Base-by-base conservation (phyloP, 140 eudicot genomes). In the Oenanthe javanica region DNA sequence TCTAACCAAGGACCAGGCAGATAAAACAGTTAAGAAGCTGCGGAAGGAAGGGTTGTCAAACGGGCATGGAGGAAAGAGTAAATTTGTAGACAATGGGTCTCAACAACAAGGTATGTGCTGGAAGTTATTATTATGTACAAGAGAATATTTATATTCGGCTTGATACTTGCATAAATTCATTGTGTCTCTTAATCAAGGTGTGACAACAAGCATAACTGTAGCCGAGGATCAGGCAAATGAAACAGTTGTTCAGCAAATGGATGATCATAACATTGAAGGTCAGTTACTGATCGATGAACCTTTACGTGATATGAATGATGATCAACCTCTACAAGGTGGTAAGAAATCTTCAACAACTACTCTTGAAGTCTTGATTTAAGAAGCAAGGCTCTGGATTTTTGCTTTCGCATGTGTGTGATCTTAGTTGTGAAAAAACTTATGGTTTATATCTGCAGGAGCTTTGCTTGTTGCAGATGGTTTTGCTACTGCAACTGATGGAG, bases 321-420 rank as follows among this genome's bases (percentile, higher is more conserved):
- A 80, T 9, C 75, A 77, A 80, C 85, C 90, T 63, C 77, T 84
- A 23, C 74, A 77, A 12, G 31, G 55, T 82, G 86, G 88, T 63
- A 57, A 66, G 47, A 55, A 55, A 23, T 66, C 79, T 42, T 38
- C 52, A 75, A 46, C 19, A 23, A n/a, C 31, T 46, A 46, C 54
- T 36, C 2, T 36, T 36, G 40, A 36, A 36, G 40, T 12, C 3
- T 21, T 47, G n/a, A 47, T n/a, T 15, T 6, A 27, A n/a, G 78
- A 46, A 47, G 27, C 43, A 8, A 75, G 0, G 49, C 31, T 75
- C 43, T 47, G 40, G 43, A 46, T 46, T 46, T 47, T 15, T 21
- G 19, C 15, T 74, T 74, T 47, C 23, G 8, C 4, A 2, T 4
- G 5, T 6, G 12, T 75, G 61, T 40, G 16, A 23, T 75, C 48